Percentiles rank a stretch among this genome's conserved stretches.
phyloP scores from a whole-genome alignment of 345 rosid genomes.

The Psidium guajava region DNA sequence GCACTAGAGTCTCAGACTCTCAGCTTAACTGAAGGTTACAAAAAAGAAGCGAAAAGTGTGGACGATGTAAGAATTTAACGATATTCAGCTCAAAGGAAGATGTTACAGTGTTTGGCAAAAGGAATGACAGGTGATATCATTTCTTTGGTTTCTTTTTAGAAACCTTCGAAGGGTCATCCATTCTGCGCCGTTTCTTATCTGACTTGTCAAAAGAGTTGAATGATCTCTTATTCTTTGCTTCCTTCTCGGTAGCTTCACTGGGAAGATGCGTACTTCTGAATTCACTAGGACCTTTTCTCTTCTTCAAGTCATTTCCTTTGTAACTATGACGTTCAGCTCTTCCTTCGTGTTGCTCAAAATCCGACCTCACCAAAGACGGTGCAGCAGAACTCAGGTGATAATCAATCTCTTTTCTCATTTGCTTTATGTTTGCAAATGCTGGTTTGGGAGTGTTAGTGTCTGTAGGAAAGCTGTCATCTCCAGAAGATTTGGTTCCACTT shows the following conservation, averaged over 20 bases:
- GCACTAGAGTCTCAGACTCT: background rate
- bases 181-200: slow-evolving; percentile 30
- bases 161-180: slow-evolving; percentile 7
- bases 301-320: background rate
- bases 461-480: slow-evolving; percentile 30
- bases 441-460: slow-evolving; percentile 31
- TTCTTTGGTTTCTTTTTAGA: slow-evolving; percentile 23
- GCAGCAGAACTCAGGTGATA: slow-evolving; percentile 17
- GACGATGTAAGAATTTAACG: background rate
- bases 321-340: background rate
- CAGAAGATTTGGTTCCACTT: slow-evolving; percentile 24
- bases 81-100: background rate
- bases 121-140: background rate
- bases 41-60: background rate
- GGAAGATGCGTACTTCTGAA: background rate
- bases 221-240: slow-evolving; percentile 16
- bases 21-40: background rate
- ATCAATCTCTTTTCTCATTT: slow-evolving; percentile 45
- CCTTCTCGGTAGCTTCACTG: background rate
- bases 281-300: slow-evolving; percentile 13
- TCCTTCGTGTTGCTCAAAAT: slow-evolving; percentile 20
- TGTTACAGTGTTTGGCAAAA: background rate
- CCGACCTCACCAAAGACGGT: background rate
- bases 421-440: slow-evolving; percentile 22
- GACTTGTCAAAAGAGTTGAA: slow-evolving; percentile 30